These are phyloP conservation scores for Simplicillium sp. DNA, from an alignment of 2,329 filamentous ascomycete species.

Conservation along the genomic window DNA sequence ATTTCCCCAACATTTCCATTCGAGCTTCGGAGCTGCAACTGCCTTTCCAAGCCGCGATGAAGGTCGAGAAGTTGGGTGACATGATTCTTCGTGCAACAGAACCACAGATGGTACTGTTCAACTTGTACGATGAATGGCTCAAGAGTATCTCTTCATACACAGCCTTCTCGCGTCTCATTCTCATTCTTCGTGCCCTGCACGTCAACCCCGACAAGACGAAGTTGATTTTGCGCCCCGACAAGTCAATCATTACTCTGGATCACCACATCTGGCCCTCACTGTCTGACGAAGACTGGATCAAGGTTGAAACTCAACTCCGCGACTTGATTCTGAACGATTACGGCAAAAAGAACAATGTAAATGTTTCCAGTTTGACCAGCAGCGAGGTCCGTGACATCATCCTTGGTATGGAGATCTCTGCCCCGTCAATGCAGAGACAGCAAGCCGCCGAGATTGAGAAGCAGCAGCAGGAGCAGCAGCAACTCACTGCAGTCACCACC, in stretches of 20 bases:
- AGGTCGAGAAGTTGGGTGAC: slow-evolving; percentile 97
- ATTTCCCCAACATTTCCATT: slow-evolving; percentile 99
- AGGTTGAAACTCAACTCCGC: slow-evolving; percentile 93
- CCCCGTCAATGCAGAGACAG: slow-evolving; percentile 94
- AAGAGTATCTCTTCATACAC: slow-evolving; percentile 99
- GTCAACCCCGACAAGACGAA: slow-evolving; percentile 99
- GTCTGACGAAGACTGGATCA: slow-evolving; percentile 96
- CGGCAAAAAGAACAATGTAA: slow-evolving; percentile 99
- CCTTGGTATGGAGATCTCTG: slow-evolving; percentile 97
- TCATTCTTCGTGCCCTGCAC: slow-evolving; percentile 89
- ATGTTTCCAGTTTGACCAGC: slow-evolving; percentile 90
- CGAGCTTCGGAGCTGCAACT: slow-evolving; percentile 93
- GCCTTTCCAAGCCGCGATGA: slow-evolving; percentile 99
- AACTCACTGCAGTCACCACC: slow-evolving; percentile 93
- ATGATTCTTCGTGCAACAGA: slow-evolving; percentile 98
- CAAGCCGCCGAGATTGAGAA: slow-evolving; percentile 98
- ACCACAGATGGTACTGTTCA: slow-evolving; percentile 99
- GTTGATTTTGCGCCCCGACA: slow-evolving; percentile 86
- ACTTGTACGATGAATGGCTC: slow-evolving; percentile 96
- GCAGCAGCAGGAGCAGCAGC: slow-evolving; percentile 93
- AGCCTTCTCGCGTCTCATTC: slow-evolving; percentile 87
- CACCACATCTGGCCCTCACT: slow-evolving; percentile 98
- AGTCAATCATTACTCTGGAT: slow-evolving; percentile 95
- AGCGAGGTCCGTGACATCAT: slow-evolving; percentile 98
- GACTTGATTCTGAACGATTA: slow-evolving; percentile 97